Evolutionary conservation across 257 asterid species (phyloP), one percentile per base, ranked within the genome.

Genomic region (Solanum megistacrolobum): DNA sequence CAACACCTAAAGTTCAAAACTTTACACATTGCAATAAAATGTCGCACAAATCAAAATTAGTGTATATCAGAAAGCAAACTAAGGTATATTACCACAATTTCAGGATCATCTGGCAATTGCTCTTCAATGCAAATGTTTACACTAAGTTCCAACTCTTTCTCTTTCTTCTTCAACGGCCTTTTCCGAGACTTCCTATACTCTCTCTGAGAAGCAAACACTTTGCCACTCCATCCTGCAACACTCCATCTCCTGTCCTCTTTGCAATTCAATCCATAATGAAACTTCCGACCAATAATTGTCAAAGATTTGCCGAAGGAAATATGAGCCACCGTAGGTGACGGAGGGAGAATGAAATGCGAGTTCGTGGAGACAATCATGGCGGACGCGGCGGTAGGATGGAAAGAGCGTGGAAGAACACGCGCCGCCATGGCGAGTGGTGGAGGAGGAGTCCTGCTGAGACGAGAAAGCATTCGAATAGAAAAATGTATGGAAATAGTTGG

Each of bases 61-160:
- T 55, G 5, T 55, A 55, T 55, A 2, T 55, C 65, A 55, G 65
- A 55, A 55, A 55, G 65, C n/a, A 55, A 55, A 55, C n/a, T 55
- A 55, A 20, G 25, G 65, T 55, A 46, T 43, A 65, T 23, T 91
- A 97, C 99, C 98, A 95, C 25, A 91, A 95, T 91, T 88, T 97
- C 99, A 90, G 98, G 92, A 93, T 97, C 99, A 88, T 96, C 98
- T 1, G 99, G 99, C 88, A 97, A 89, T 74, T 91, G 96, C 84
- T 96, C 97, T 88, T 97, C 99, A 75, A 97, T 91, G 88, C 97
- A 91, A 90, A 96, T 94, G 86, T 92, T 90, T 76, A 96, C 99
- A 88, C 92, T 90, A 78, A 97, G 96, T 93, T 96, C 97, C 92
- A 97, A 90, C 82, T 94, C 98, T 89, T 90, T 95, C 88, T 84